Conservation (phyloP, 768 basidiomycete species). For the Pulveroboletus frians region DNA sequence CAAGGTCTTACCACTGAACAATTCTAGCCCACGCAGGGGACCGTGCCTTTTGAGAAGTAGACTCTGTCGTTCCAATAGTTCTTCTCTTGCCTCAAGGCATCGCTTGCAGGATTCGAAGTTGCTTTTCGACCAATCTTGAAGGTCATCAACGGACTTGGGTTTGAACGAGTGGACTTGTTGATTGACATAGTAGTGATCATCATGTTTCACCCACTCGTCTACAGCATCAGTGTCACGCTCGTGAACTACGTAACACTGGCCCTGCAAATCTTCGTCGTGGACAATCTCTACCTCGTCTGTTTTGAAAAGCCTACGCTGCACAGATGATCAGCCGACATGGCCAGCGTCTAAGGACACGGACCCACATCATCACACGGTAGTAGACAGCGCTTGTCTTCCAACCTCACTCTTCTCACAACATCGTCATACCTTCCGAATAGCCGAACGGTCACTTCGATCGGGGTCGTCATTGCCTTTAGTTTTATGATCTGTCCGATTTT, state of each 20-base stretch:
- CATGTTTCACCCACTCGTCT: constrained; percentile 40
- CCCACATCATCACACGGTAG: constrained; percentile 43
- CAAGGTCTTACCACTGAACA: constrained; percentile 55
- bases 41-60: constrained; percentile 34
- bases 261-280: constrained; percentile 42
- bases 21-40: constrained; percentile 55
- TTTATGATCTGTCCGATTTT: constrained; percentile 53
- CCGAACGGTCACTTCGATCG: constrained; percentile 34
- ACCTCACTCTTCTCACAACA: constrained; percentile 23
- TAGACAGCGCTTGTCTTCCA: constrained; percentile 9
- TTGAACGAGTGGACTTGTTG: constrained; percentile 22
- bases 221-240: constrained; percentile 29
- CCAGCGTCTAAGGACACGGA: background rate
- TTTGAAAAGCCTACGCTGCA: constrained; percentile 38
- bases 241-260: constrained; percentile 47
- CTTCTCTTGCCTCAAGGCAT: constrained; percentile 36
- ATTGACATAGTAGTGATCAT: constrained; percentile 58
- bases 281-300: constrained; percentile 27
- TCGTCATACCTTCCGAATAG: constrained; percentile 46
- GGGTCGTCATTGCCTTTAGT: constrained; percentile 27
- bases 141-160: constrained; percentile 18
- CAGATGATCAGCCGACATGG: constrained; percentile 8
- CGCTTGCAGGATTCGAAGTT: constrained; percentile 35
- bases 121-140: constrained; percentile 22
- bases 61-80: constrained; percentile 25